Evolutionary conservation across 2,329 filamentous ascomycete species (phyloP).

Genomic region (Fusarium fracticaudum): DNA sequence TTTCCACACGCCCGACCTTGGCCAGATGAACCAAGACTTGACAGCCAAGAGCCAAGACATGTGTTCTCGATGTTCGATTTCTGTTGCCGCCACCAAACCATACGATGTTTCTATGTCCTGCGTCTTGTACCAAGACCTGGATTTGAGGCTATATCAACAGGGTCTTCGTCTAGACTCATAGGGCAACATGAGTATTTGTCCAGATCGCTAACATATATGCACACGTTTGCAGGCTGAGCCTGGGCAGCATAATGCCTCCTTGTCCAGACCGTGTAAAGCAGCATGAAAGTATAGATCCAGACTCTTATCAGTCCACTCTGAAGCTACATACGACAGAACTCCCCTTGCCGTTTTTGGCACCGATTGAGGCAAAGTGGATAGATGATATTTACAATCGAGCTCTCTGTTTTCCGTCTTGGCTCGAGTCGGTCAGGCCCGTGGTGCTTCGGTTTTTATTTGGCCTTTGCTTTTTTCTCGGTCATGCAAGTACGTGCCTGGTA

Average conservation of each 20-base stretch:
- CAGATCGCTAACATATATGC: background rate
- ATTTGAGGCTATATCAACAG: background rate
- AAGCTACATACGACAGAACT: background rate
- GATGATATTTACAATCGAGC: background rate
- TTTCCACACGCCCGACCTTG: background rate
- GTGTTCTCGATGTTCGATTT: conserved; percentile 12
- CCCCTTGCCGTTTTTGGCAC: background rate
- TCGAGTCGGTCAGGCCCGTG: conserved; percentile 7
- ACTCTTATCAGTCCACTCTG: background rate
- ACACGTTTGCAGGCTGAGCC: background rate
- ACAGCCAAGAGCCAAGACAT: conserved; percentile 1
- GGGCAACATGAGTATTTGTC: background rate
- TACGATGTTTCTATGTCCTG: background rate
- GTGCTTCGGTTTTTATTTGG: background rate
- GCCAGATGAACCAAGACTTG: background rate
- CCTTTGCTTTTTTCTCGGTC: conserved; percentile 10
- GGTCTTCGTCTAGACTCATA: background rate
- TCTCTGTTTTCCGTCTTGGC: background rate
- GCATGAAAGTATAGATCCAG: background rate
- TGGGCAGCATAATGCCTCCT: background rate
- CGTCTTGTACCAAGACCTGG: background rate
- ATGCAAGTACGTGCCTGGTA: conserved; percentile 12
- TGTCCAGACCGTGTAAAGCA: background rate
- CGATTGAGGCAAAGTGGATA: background rate
- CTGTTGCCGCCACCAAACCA: background rate